Evolutionary conservation across 2,329 filamentous ascomycete genomes (phyloP).

Genomic region (Microsporum canis): DNA sequence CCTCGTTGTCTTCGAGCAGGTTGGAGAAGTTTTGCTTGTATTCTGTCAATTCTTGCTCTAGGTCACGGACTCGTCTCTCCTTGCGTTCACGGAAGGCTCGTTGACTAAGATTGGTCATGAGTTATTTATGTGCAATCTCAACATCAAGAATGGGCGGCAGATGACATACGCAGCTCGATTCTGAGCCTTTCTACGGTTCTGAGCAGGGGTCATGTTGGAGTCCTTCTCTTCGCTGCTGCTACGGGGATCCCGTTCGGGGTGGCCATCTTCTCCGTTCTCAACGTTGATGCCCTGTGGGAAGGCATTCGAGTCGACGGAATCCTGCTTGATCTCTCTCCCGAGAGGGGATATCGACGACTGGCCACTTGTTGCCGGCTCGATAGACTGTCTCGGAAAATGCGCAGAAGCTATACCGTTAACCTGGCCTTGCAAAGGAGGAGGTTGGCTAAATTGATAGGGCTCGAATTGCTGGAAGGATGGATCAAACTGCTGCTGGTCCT

Average conservation of each 20-base stretch:
- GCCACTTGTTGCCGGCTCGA: neutral
- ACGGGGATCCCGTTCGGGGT: neutral
- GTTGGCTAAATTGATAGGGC: neutral
- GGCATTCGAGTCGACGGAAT: constrained; percentile 1
- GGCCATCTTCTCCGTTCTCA: constrained; percentile 4
- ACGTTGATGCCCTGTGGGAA: neutral
- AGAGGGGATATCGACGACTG: neutral
- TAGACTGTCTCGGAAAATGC: neutral
- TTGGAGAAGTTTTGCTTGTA: constrained; percentile 64
- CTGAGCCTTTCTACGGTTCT: constrained; percentile 56
- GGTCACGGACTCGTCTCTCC: constrained; percentile 84
- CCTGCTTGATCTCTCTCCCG: neutral
- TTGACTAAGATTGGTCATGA: constrained; percentile 50
- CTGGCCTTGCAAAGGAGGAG: neutral
- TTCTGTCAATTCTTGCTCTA: constrained; percentile 70
- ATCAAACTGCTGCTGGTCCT: neutral
- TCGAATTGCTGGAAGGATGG: neutral
- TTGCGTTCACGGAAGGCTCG: constrained; percentile 93
- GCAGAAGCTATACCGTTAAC: neutral
- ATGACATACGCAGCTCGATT: constrained; percentile 58
- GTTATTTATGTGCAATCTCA: neutral
- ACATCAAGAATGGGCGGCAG: neutral
- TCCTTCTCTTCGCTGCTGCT: constrained; percentile 46
- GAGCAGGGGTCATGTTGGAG: constrained; percentile 42
- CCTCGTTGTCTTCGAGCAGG: constrained; percentile 72